Conservation (phyloP, 2,329 filamentous ascomycete species). For the Penicillium sp. region DNA sequence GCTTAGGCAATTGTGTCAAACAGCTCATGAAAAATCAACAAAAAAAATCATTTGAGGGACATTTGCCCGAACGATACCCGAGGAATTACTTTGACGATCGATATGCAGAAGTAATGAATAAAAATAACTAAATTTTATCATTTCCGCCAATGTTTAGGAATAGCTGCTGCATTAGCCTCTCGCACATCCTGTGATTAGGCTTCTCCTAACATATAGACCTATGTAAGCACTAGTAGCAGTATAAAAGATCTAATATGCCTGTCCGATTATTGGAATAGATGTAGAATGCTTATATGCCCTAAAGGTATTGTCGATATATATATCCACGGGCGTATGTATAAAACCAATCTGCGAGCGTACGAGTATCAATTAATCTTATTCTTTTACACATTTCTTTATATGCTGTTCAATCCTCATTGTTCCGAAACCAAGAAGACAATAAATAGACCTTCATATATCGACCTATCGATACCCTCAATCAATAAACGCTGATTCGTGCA, state of each 20-base stretch:
- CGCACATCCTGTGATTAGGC: neutral
- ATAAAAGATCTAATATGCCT: neutral
- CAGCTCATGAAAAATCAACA: slow-evolving; percentile 1
- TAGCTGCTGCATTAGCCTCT: neutral
- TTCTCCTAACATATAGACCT: neutral
- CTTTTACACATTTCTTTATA: neutral
- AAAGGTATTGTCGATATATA: neutral
- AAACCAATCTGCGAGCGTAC: no score
- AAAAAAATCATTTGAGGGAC: slow-evolving; percentile 6
- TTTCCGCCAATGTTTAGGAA: neutral
- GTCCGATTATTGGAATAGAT: neutral
- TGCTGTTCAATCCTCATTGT: neutral
- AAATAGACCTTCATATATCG: neutral
- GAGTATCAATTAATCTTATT: neutral
- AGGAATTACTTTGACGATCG: slow-evolving; percentile 23
- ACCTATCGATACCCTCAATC: neutral
- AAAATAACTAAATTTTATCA: neutral
- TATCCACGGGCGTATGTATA: neutral
- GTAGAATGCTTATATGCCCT: neutral
- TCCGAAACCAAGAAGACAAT: no score
- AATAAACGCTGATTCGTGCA: no score
- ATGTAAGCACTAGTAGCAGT: no score
- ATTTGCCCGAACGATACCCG: slow-evolving; percentile 25
- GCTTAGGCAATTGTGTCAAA: neutral
- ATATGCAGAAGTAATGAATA: slow-evolving; percentile 16